These are phyloP conservation scores for Amphichorda felina DNA, from an alignment of 2,329 filamentous ascomycete species.

Conservation along the genomic window DNA sequence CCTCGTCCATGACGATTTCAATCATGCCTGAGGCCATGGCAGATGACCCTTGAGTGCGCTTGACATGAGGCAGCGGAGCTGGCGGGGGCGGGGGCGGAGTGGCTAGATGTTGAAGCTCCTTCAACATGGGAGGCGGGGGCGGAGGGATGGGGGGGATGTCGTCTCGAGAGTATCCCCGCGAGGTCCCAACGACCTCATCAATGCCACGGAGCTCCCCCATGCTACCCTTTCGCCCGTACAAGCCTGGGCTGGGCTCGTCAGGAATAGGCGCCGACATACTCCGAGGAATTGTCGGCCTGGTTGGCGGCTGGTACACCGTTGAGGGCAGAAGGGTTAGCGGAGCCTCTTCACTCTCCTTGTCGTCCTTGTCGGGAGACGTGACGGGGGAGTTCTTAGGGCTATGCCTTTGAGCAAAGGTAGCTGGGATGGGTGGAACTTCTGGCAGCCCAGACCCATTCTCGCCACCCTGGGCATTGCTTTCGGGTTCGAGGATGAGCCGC, in stretches of 20 bases:
- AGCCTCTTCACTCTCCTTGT: conserved; percentile 12
- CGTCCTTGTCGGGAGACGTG: conserved; percentile 10
- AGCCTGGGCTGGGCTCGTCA: conserved; percentile 19
- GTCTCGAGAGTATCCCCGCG: conserved; percentile 34
- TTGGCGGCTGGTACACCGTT: conserved; percentile 47
- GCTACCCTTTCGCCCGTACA: conserved; percentile 21
- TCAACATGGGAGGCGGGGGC: conserved; percentile 42
- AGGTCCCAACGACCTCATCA: conserved; percentile 29
- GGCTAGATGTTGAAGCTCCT: conserved; percentile 51
- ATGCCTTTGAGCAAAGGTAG: conserved; percentile 29
- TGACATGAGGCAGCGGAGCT: conserved; percentile 38
- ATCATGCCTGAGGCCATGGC: conserved; percentile 43
- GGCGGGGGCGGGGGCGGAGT: conserved; percentile 50
- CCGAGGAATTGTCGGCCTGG: conserved; percentile 35
- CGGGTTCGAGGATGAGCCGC: conserved; percentile 61
- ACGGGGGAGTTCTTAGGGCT: conserved; percentile 23
- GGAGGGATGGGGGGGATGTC: conserved; percentile 24
- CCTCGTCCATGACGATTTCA: conserved; percentile 55
- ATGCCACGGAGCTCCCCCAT: conserved; percentile 29
- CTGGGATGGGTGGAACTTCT: conserved; percentile 41
- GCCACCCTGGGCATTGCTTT: conserved; percentile 22
- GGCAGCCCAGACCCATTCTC: conserved; percentile 14
- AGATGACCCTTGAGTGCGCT: conserved; percentile 28
- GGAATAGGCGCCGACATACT: conserved; percentile 50
- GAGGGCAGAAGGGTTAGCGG: conserved; percentile 41